Base-by-base conservation (phyloP, 805 yeast species). In the Hanseniaspora occidentalis region DNA sequence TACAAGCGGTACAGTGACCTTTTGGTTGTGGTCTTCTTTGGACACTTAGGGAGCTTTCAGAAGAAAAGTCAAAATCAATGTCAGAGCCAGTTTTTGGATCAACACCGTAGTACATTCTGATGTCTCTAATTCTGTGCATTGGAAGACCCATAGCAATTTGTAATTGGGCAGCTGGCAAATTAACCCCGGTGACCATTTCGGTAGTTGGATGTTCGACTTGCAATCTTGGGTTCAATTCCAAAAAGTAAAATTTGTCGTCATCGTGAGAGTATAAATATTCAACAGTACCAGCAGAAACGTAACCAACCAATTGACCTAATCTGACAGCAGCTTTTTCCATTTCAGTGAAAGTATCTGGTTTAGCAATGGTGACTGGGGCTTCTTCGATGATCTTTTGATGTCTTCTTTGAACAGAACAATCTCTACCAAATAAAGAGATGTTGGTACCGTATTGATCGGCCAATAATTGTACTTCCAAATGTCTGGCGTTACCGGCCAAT, bases 181-280 rank as follows among this genome's bases (percentile, higher is more conserved):
- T 94, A 41, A 92, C 96, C 50, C 98, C 98, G 19, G 95, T 81
- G 43, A 86, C 98, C 99, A 92, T 92, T 69, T 92, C 99, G 31
- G 98, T 92, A 35, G 98, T 92, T 56, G 99, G 99, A 72, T 92
- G 99, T 73, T 92, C 99, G 45, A 92, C 99, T 71, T 92, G 99
- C 62, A 92, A 73, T 72, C 99, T 84, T 55, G 99, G 98, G 62
- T 92, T 92, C 61, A 92, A 74, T 67, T 92, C 99, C 60, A 92
- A 71, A 64, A 92, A 92, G 71, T 88, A 92, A 61, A 89, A 92
- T 60, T 88, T 85, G 64, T 89, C 88, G 46, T 92, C 96, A 43
- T 83, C 75, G 60, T 86, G 92, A 21, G 96, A 85, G 61, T 92
- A 92, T 52, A 92, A 71, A 66, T 92, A 92, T 66, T 92, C 99